Conservation (phyloP, 345 rosid genomes). For the Fremontodendron californicum region DNA sequence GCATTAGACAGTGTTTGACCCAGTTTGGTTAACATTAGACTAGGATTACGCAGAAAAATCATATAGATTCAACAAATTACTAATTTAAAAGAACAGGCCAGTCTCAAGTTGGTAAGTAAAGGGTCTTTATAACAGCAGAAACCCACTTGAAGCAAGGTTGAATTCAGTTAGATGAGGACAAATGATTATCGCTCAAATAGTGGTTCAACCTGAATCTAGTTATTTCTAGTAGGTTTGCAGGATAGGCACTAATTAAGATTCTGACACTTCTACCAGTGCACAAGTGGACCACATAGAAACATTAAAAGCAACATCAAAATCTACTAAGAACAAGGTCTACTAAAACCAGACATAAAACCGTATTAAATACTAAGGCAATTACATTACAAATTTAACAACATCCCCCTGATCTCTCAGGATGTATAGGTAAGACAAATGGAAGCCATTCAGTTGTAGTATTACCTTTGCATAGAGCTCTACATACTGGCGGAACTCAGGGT, state of each 20-base stretch:
- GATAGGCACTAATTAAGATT: background rate
- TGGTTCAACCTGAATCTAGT: background rate
- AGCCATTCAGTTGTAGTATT: slow-evolving; percentile 3
- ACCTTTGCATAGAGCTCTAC: slow-evolving; percentile 91
- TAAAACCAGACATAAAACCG: background rate
- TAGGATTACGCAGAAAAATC: background rate
- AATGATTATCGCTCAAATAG: background rate
- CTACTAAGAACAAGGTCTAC: background rate
- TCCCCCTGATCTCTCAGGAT: background rate
- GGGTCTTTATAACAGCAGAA: slow-evolving; percentile 12
- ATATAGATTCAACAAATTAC: background rate
- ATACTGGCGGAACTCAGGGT: slow-evolving; percentile 53
- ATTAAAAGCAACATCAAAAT: background rate
- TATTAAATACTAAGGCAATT: background rate
- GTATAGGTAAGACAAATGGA: background rate
- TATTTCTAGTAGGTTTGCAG: background rate
- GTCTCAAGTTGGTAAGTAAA: slow-evolving; percentile 1
- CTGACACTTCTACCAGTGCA: background rate
- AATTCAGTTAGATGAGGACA: background rate
- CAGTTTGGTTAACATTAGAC: background rate
- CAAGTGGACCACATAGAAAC: background rate
- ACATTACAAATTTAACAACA: background rate
- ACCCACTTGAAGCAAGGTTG: background rate
- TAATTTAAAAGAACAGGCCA: background rate
- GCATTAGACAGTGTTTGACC: background rate